Percentiles rank a stretch among this genome's conserved stretches.
These are phyloP conservation scores for Camelina neglecta DNA, from an alignment of 345 rosid genomes.

Conservation along the genomic window DNA sequence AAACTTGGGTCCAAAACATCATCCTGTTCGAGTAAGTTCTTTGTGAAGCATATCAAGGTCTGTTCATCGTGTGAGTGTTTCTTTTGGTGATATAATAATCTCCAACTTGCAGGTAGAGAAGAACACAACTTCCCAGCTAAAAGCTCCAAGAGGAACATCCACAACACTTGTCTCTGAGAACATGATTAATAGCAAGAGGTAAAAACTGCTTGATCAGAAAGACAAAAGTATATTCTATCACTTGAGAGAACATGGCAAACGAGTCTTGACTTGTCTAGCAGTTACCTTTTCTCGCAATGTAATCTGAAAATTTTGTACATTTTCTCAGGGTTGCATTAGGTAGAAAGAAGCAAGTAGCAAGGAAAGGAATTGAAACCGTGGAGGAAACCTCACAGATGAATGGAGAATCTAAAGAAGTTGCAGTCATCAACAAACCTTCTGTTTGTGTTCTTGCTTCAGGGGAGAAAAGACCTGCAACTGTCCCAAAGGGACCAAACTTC, in stretches of 20 bases:
- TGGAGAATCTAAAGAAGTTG: slow-evolving; percentile 42
- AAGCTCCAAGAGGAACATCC: slow-evolving; percentile 45
- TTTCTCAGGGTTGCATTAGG: slow-evolving; percentile 51
- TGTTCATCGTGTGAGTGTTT: neutral
- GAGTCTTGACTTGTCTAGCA: neutral
- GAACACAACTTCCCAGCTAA: slow-evolving; percentile 28
- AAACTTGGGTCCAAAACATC: slow-evolving; percentile 45
- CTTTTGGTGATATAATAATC: neutral
- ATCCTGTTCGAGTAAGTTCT: slow-evolving; percentile 53
- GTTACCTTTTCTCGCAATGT: neutral
- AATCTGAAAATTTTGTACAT: slow-evolving; percentile 2
- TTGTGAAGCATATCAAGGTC: slow-evolving; percentile 5
- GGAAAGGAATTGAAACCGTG: slow-evolving; percentile 28
- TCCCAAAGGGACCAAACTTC: slow-evolving; percentile 69
- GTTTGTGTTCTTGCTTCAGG: slow-evolving; percentile 47
- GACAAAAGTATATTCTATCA: slow-evolving; percentile 38
- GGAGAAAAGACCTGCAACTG: slow-evolving; percentile 51
- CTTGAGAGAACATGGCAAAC: slow-evolving; percentile 39
- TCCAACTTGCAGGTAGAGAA: slow-evolving; percentile 35
- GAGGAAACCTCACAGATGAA: slow-evolving; percentile 43
- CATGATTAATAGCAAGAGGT: slow-evolving; percentile 22
- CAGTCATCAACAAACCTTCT: slow-evolving; percentile 47
- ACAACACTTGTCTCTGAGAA: slow-evolving; percentile 17
- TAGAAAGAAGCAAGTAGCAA: slow-evolving; percentile 40
- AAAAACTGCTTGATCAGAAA: slow-evolving; percentile 41